Base-by-base conservation (phyloP, 2,329 filamentous ascomycete genomes). In the Colletotrichum sp. region DNA sequence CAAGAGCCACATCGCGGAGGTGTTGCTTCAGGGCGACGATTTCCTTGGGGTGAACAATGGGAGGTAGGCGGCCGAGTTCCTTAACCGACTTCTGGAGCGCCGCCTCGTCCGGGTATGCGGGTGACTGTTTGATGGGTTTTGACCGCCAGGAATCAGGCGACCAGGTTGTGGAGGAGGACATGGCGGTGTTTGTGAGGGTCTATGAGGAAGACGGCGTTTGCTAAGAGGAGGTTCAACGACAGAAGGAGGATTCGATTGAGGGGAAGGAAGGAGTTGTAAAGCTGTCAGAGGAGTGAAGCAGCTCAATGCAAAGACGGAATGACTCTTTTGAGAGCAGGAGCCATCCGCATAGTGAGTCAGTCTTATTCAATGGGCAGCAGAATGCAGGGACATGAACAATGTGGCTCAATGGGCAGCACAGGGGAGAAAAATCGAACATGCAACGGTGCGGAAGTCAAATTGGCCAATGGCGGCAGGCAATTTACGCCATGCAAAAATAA, bases 1-100 rank as follows among this genome's bases (percentile, higher is more conserved):
- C 97, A 43, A 94, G 88, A 7, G 97, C 97, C 7, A 98, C 97
- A 86, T 98, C 95, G 75, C 92, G 92, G 26, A 99, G 90, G 80
- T 92, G 93, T 68, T 92, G 89, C 82, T 96, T 96, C 69, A 99
- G 90, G 78, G 92, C 93, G 79, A 92, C 89, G 81, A 99, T 98
- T 85, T 97, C 95, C 65, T 90, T 89, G 6, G 95, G 93, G 72
- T 95, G 95, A 34, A 97, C 95, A 65, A 97, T 91, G 28, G 95
- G 95, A 8, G 95, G 95, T 10, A 97, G 88, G 32, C 89, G 89
- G 64, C 89, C 85, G 48, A 97, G 92, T 84, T 95, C 93, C 3
- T 86, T 83, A 61, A 92, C 86, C 16, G 94, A 91, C 63, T 89
- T 89, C 68, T 89, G 84, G 52, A 96, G 89, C 26, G 90, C 90